Evolutionary conservation across 1,284 basidiomycete species (phyloP).

Genomic region (Cryptococcus jaspeensis): DNA sequence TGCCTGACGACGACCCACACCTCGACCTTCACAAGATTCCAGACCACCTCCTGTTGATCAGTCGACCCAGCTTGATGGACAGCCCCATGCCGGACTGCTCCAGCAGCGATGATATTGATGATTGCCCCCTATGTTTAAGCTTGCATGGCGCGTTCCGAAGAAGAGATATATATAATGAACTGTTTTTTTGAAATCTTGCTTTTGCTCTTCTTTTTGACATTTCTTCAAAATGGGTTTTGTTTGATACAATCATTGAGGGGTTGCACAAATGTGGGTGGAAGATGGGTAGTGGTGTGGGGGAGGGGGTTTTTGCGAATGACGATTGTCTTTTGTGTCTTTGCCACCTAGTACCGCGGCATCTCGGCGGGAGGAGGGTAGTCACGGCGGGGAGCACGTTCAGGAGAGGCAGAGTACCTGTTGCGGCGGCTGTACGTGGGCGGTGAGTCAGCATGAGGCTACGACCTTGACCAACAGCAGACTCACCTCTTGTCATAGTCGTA

Average conservation of each 20-base stretch:
- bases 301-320: no score
- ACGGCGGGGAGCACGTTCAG: constrained; percentile 29
- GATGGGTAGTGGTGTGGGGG: no score
- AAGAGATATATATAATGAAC: background rate
- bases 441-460: background rate
- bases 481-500: constrained; percentile 16
- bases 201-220: background rate
- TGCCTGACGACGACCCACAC: no score
- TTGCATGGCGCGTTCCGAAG: background rate
- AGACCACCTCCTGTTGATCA: no score
- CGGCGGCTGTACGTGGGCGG: constrained; percentile 13
- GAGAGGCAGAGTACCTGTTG: constrained; percentile 36
- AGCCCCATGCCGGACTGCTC: no score
- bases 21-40: no score
- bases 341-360: constrained; percentile 24
- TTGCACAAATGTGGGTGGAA: background rate
- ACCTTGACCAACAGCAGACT: constrained; percentile 2
- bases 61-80: no score
- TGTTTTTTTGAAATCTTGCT: constrained; percentile 1
- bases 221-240: background rate
- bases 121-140: background rate
- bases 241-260: constrained; percentile 1
- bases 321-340: no score
- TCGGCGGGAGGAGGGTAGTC: constrained; percentile 18
- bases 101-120: background rate